Evolutionary conservation across 2,329 filamentous ascomycete species (phyloP), one percentile per base, ranked within the genome.

Genomic region (Arthroderma sp.): DNA sequence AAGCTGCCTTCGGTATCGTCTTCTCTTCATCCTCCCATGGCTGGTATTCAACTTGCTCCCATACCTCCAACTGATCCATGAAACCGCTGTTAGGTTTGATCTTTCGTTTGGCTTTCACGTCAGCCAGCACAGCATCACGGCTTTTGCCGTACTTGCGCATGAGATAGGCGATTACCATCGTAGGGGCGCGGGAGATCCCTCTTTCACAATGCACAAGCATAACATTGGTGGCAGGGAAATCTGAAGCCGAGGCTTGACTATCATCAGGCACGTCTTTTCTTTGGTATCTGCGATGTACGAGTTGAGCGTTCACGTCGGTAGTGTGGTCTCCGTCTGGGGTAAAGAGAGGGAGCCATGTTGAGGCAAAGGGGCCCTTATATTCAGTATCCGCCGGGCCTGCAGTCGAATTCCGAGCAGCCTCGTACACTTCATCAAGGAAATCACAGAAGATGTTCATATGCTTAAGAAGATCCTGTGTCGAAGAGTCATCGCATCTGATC

Each of bases 131-230:
- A 47, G 66, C 63, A 43, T 19, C 58, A 61, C 58, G 59, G 49
- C 53, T 49, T 23, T 59, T 59, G 39, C 52, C 15, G 17, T 64
- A 58, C 25, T 66, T 68, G 51, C 66, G 63, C 66, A 67, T 68
- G 2, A 68, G 61, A 60, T 67, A 68, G 31, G 65, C 65, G 47
- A 64, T 61, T 11, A 67, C 62, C 15, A 66, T 60, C 1, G 66
- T 68, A 25, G 66, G 62, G 4, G 65, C 65, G 49, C 66, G 66
- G 52, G 66, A 68, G 53, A 66, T 65, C 2, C 64, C 66, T 53
- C 64, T 51, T 55, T 66, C 63, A 58, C 66, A 66, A 54, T 68
- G 66, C 13, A 67, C 62, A 55, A 66, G 63, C 44, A 64, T 61
- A 33, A 62, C 60, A 49, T 57, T 60, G 11, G 56, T 55, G 59